Conservation (phyloP, 2,329 filamentous ascomycete species). For the Lecanicillium sp. region DNA sequence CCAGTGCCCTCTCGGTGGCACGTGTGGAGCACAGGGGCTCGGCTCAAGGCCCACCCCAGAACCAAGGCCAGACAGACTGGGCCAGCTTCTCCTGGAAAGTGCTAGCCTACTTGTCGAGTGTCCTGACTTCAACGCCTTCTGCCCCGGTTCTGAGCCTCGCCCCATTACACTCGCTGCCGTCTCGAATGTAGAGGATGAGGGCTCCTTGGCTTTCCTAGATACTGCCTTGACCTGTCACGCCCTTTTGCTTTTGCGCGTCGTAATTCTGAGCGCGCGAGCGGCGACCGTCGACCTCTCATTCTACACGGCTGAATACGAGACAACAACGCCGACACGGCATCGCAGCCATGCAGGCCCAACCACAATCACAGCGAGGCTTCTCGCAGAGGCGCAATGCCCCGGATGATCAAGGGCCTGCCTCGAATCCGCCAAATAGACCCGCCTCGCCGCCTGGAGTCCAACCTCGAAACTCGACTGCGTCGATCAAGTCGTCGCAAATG, state of each 20-base stretch:
- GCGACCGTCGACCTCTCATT: neutral
- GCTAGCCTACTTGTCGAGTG: too few species aligned
- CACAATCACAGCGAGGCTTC: constrained; percentile 4
- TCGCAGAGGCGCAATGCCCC: constrained; percentile 3
- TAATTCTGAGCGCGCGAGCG: too few species aligned
- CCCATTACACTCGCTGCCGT: too few species aligned
- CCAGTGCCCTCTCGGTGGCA: neutral
- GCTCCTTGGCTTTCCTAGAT: too few species aligned
- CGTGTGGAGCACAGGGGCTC: constrained; percentile 4
- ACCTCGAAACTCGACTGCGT: constrained; percentile 5
- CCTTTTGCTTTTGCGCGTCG: neutral
- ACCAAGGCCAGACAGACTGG: neutral
- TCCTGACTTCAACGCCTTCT: too few species aligned
- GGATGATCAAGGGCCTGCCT: neutral
- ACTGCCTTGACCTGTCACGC: too few species aligned
- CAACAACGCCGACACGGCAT: neutral
- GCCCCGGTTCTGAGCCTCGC: too few species aligned
- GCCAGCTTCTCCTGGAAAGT: constrained; percentile 5
- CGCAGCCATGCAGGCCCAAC: constrained; percentile 4
- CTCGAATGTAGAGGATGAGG: too few species aligned
- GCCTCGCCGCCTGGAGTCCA: constrained; percentile 7
- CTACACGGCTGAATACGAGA: neutral
- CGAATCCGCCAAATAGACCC: constrained; percentile 2
- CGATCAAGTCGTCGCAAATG: constrained; percentile 6
- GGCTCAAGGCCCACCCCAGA: constrained; percentile 1